phyloP scores from a whole-genome alignment of 1,284 basidiomycete species.

The Cutaneotrichosporon dermatis region DNA sequence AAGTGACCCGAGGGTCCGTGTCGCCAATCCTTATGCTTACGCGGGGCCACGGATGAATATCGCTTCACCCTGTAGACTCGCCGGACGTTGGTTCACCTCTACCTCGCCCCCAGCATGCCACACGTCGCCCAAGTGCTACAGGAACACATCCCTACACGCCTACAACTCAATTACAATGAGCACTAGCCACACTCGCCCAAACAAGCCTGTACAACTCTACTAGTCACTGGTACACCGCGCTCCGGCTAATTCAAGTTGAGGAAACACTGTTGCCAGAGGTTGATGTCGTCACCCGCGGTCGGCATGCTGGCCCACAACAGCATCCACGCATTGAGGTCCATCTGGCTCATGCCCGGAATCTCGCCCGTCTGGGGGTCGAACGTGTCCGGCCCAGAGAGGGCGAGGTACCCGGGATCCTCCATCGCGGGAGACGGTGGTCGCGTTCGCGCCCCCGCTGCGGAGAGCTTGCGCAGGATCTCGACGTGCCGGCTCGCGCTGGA shows the following conservation, averaged over 20 bases:
- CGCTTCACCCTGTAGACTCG: too few relatives aligned
- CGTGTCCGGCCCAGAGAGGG: not conserved
- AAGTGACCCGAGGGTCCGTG: too few relatives aligned
- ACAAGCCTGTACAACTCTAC: too few relatives aligned
- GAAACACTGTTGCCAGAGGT: conserved; percentile 22
- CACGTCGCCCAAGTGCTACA: too few relatives aligned
- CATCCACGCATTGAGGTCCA: conserved; percentile 21
- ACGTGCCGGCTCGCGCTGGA: conserved; percentile 16
- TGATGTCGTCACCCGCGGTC: conserved; percentile 18
- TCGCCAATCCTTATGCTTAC: too few relatives aligned
- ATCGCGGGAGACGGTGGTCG: conserved; percentile 9
- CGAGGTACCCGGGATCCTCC: not conserved
- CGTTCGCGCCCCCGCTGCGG: conserved; percentile 8
- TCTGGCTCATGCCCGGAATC: conserved; percentile 1
- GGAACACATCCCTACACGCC: too few relatives aligned
- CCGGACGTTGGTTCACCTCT: too few relatives aligned
- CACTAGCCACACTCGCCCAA: too few relatives aligned
- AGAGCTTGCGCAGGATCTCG: conserved; percentile 19
- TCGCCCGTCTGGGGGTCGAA: conserved; percentile 1
- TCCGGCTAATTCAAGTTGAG: conserved; percentile 1
- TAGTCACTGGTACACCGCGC: not conserved
- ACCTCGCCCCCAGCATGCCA: too few relatives aligned
- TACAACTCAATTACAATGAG: too few relatives aligned
- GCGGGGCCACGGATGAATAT: too few relatives aligned
- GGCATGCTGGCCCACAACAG: conserved; percentile 21